These are phyloP conservation scores for Scortechinia acanthostroma DNA, from an alignment of 2,329 filamentous ascomycete species.

Conservation along the genomic window DNA sequence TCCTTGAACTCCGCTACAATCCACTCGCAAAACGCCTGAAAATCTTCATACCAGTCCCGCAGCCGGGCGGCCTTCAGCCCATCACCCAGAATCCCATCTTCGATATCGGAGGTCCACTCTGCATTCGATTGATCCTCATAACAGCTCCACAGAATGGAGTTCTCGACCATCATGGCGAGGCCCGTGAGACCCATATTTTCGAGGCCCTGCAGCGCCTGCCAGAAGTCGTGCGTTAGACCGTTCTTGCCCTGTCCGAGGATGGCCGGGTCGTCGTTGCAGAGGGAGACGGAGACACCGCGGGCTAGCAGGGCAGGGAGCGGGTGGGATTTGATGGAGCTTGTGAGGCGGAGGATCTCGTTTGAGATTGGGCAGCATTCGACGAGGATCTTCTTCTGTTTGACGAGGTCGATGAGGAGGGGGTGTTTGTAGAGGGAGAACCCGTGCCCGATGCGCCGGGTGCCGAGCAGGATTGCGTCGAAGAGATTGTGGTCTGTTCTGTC, in stretches of 20 bases:
- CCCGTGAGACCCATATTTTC: constrained; percentile 85
- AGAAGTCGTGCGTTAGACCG: constrained; percentile 87
- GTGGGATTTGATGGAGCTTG: constrained; percentile 69
- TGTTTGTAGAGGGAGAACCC: constrained; percentile 86
- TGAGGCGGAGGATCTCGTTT: constrained; percentile 79
- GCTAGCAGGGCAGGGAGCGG: constrained; percentile 78
- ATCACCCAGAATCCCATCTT: constrained; percentile 65
- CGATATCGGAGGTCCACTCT: constrained; percentile 69
- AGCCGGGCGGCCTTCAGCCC: constrained; percentile 67
- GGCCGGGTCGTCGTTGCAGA: constrained; percentile 87
- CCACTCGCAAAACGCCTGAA: constrained; percentile 89
- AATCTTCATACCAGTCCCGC: constrained; percentile 72
- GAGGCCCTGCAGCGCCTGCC: constrained; percentile 86
- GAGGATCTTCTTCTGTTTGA: constrained; percentile 81
- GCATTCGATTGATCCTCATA: constrained; percentile 72
- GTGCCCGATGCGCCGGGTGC: constrained; percentile 82
- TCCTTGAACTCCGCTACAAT: constrained; percentile 70
- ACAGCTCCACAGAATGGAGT: constrained; percentile 81
- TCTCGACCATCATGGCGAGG: constrained; percentile 80
- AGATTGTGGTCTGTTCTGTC: constrained; percentile 72
- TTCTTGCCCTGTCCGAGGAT: constrained; percentile 77
- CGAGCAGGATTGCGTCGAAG: constrained; percentile 81
- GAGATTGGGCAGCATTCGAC: constrained; percentile 86
- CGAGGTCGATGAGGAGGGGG: constrained; percentile 78
- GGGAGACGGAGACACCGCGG: constrained; percentile 73